Evolutionary conservation across 2,329 filamentous ascomycete species (phyloP).

Genomic region (Pseudocercospora fijiensis): DNA sequence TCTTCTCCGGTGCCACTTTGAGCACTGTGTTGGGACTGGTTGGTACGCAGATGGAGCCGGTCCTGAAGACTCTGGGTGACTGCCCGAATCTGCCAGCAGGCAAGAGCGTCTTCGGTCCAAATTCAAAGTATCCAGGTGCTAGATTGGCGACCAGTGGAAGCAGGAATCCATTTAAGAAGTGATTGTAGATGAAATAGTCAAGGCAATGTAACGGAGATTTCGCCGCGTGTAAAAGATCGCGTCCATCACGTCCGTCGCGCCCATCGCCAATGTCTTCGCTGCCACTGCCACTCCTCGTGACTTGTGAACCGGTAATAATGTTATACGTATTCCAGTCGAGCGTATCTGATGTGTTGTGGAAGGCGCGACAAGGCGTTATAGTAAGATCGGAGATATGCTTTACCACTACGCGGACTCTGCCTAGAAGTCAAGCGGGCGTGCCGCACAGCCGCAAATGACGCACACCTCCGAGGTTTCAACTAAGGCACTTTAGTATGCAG

Average conservation of each 20-base stretch:
- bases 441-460: too few species aligned
- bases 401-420: too few species aligned
- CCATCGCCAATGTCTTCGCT: too few species aligned
- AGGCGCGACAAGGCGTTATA: background rate
- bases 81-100: constrained; percentile 26
- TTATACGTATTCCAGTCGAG: too few species aligned
- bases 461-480: too few species aligned
- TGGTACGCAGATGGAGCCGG: constrained; percentile 18
- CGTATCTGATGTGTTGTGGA: background rate
- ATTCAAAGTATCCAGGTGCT: constrained; percentile 22
- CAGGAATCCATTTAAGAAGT: constrained; percentile 13
- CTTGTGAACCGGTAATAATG: too few species aligned
- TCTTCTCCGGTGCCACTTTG: constrained; percentile 24
- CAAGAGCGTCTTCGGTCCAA: constrained; percentile 18
- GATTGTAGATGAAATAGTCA: background rate
- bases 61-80: constrained; percentile 15
- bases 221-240: background rate
- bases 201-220: background rate
- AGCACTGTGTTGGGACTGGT: constrained; percentile 15
- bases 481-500: too few species aligned
- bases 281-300: too few species aligned
- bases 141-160: constrained; percentile 8
- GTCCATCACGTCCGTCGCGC: too few species aligned
- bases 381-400: background rate
- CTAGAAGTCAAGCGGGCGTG: too few species aligned